Base-by-base conservation (phyloP, 1,284 basidiomycete genomes). In the Sporisorium iseilematis-ciliati region DNA sequence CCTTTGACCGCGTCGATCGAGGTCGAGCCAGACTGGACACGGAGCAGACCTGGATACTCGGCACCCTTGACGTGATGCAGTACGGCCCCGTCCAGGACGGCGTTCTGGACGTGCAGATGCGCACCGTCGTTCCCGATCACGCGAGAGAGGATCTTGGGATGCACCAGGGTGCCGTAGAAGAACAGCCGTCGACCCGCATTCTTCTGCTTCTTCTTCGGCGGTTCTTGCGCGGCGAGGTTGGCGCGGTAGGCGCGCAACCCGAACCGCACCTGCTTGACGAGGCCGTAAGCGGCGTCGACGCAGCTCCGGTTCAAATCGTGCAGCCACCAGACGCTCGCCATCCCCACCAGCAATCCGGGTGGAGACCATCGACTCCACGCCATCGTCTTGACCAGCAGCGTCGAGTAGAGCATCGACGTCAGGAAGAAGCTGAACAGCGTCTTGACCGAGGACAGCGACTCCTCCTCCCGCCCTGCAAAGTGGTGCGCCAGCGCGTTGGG, bases 101-200 rank as follows among this genome's bases (percentile, higher is more conserved):
- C 76, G 25, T 73, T 73, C 26, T 73, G 73, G 2, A 78, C 50
- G 10, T 20, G 26, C 0, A 75, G 53, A 29, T 75, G 73, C n/a
- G 49, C 21, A 20, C 70, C 75, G 18, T 58, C 31, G 26, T 64
- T 70, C 1, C 76, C 75, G 23, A 78, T 78, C 5, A 80, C 74
- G 0, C 74, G 41, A 2, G 70, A 41, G 4, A 80, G 55, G 49
- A 80, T 77, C 23, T 58, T 57, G 4, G 78, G 78, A 59, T 80
- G 78, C 11, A 80, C 77, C 1, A 80, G 51, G 4, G 77, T 80
- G 14, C 78, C 78, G 57, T 78, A 80, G 56, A 80, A 80, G 63
- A 80, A 78, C 61, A 80, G n/a, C n/a, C n/a, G n/a, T n/a, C n/a
- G n/a, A 3, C 12, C 50, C 54, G 31, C 21, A 38, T 1, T 56